Base-by-base conservation (phyloP, 2,329 filamentous ascomycete species). In the Paraphaeosphaeria minitans region DNA sequence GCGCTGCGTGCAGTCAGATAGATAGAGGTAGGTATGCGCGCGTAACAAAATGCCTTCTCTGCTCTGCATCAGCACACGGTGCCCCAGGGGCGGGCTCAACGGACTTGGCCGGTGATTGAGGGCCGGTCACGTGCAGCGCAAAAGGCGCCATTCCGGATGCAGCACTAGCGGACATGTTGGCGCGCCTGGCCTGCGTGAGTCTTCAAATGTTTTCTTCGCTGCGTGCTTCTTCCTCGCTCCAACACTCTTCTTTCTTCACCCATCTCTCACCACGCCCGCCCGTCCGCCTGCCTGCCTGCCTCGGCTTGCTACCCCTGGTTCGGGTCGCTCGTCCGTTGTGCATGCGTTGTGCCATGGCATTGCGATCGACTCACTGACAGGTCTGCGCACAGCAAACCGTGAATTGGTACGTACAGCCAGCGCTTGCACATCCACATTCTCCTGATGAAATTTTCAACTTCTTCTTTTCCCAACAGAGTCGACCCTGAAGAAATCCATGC, bases 391-490 rank as follows among this genome's bases (percentile, higher is more conserved):
- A 51, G 43, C 37, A 21, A 27, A 14, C 43, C 35, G 35, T 33
- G 14, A 29, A 31, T 41, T 66, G 63, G 69, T 72, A 62, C 64
- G 70, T 61, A n/a, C 19, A 6, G 45, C 33, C 3, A 5, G 21
- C n/a, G 19, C 21, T 16, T 24, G 22, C 24, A 45, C 61, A 59
- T 60, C 57, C 55, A 33, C 51, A 68, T 46, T 51, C 64, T 55
- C 59, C 76, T 88, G 89, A 92, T 93, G 90, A 42, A 53, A 93
- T 85, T 91, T 80, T 77, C 80, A 83, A 82, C 82, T 77, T 89
- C 90, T 93, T 93, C 90, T 92, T 93, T 92, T 90, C 89, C 89
- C 85, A 88, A 84, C 89, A 81, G 89, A 93, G 85, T 92, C 90
- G 90, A 87, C 89, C 88, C 89, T 93, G 90, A 92, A 87, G 88